Conservation (phyloP, 495 filamentous ascomycete species). For the Filosporella fistucella region DNA sequence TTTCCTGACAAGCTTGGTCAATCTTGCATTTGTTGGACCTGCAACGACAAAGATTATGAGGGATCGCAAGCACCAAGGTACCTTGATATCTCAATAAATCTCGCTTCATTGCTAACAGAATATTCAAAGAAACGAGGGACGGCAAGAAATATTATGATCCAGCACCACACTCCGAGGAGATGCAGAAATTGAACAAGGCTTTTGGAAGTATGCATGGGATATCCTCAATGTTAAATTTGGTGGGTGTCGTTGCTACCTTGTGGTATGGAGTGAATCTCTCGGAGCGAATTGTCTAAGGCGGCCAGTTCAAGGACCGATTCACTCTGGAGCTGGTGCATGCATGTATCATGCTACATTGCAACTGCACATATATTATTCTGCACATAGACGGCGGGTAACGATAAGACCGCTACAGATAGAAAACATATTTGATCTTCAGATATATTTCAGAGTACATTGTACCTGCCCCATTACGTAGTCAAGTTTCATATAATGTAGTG, state of each 20-base stretch:
- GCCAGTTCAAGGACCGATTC: too few species aligned
- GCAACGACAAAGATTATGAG: conserved; percentile 66
- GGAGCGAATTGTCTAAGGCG: conserved; percentile 11
- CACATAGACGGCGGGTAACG: too few species aligned
- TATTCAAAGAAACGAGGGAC: conserved; percentile 58
- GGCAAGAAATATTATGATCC: conserved; percentile 78
- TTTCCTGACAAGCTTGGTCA: conserved; percentile 58
- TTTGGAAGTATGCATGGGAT: conserved; percentile 77
- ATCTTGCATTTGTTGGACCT: conserved; percentile 65
- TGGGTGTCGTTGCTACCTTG: conserved; percentile 57
- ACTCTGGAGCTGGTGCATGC: too few species aligned
- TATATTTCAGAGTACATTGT: too few species aligned
- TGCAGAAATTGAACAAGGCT: conserved; percentile 72
- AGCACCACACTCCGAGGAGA: conserved; percentile 72
- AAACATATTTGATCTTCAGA: too few species aligned
- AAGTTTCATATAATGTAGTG: too few species aligned
- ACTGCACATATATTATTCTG: too few species aligned
- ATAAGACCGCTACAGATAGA: too few species aligned
- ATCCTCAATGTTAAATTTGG: conserved; percentile 70
- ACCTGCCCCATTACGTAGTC: too few species aligned
- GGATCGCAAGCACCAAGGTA: conserved; percentile 72
- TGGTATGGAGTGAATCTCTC: conserved; percentile 61
- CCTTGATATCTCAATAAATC: not conserved
- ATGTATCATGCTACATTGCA: too few species aligned
- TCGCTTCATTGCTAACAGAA: conserved; percentile 16